Evolutionary conservation across 768 basidiomycete genomes (phyloP), one percentile per base, ranked within the genome.

Genomic region (Sporobolomyces roseus): DNA sequence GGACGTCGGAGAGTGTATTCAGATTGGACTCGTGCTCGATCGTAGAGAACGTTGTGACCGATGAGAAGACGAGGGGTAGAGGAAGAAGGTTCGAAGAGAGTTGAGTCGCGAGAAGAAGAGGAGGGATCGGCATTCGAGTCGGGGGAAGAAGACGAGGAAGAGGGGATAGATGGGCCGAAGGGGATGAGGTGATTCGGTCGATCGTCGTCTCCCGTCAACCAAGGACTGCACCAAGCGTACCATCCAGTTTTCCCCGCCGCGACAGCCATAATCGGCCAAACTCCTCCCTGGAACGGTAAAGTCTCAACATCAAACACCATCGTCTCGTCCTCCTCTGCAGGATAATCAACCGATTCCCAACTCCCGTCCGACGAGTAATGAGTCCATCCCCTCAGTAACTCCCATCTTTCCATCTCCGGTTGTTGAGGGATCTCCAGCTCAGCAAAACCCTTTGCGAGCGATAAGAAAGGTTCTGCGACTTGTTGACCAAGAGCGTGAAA

Each of bases 151-250:
- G 52, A 35, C 21, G 45, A 38, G 19, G 58, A 32, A 9, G 66
- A 32, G 27, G 36, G 2, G n/a, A n/a, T n/a, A n/a, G 33, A 21
- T 9, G 73, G 72, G 2, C 90, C 89, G 3, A 93, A 67, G 0
- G 91, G 87, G 58, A 93, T 85, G 61, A 94, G 81, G 35, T 93
- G 90, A 38, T 80, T 78, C 1, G 78, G 77, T 50, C 85, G 80
- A 13, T 82, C 80, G 25, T 85, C 80, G 72, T 84, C 82, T 19
- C 84, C 84, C 6, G 93, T 82, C 14, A 96, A 79, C 92, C 92
- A 94, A 0, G 96, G 96, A 0, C 90, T 93, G 69, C 96, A 85
- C 93, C 96, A 99, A 4, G 85, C 85, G 76, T 98, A 99, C 94
- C 96, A 98, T 1, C 86, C 88, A 55, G 85, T 86, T 29, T 83